Evolutionary conservation across 192 early-diverging fungal genomes (phyloP).

Genomic region (Phycomyces nitens): DNA sequence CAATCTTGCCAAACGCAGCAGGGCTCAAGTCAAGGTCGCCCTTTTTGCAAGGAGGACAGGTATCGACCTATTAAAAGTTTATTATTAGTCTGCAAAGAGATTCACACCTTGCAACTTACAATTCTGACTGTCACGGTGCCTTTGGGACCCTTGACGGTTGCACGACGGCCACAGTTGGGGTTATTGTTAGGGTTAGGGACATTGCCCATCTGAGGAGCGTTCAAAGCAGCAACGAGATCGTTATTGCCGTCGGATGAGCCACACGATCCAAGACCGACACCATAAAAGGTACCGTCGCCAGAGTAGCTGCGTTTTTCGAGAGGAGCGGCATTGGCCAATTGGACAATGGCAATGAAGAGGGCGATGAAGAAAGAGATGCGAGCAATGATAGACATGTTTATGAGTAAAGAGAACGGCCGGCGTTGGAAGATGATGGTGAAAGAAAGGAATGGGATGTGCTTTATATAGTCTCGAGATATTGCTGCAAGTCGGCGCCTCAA

Average conservation of each 20-base stretch:
- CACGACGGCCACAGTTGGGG: slow-evolving; percentile 50
- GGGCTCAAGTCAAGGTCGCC: slow-evolving; percentile 47
- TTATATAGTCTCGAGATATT: no score
- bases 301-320: slow-evolving; percentile 22
- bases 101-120: slow-evolving; percentile 9
- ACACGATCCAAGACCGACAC: slow-evolving; percentile 54
- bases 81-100: background rate
- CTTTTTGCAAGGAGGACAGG: slow-evolving; percentile 40
- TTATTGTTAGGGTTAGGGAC: slow-evolving; percentile 44
- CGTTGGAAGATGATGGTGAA: no score
- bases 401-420: no score
- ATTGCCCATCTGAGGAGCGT: slow-evolving; percentile 50
- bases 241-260: slow-evolving; percentile 40
- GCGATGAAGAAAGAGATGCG: background rate
- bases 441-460: no score
- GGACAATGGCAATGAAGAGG: background rate
- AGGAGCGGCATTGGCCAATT: slow-evolving; percentile 5
- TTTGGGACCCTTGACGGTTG: slow-evolving; percentile 46
- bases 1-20: slow-evolving; percentile 41
- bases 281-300: slow-evolving; percentile 58
- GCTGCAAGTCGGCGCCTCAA: no score
- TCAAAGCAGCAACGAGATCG: slow-evolving; percentile 55
- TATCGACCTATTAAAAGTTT: slow-evolving; percentile 35
- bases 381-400: background rate
- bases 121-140: slow-evolving; percentile 46